These are phyloP conservation scores for Tirmania nivea DNA, from an alignment of 495 filamentous ascomycete genomes.

Conservation along the genomic window DNA sequence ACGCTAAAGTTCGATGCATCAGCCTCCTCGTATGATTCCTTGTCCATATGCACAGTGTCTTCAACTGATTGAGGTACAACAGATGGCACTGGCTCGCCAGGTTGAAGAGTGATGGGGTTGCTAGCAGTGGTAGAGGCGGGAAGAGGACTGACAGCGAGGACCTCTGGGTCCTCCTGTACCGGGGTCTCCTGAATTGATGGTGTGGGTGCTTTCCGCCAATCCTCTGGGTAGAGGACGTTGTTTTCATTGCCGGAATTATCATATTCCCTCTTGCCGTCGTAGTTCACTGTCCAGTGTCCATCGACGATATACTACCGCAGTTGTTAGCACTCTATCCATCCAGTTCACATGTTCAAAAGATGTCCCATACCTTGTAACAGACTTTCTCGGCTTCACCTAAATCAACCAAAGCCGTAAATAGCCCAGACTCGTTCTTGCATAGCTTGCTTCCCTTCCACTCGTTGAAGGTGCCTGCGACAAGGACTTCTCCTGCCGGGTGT, in stretches of 20 bases:
- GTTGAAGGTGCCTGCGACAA: slow-evolving; percentile 90
- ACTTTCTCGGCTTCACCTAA: slow-evolving; percentile 47
- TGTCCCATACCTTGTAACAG: slow-evolving; percentile 45
- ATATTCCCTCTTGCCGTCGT: slow-evolving; percentile 46
- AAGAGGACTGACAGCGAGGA: slow-evolving; percentile 47
- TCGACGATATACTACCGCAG: slow-evolving; percentile 64
- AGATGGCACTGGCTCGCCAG: slow-evolving; percentile 62
- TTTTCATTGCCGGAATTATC: slow-evolving; percentile 62
- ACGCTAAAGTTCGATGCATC: slow-evolving; percentile 32
- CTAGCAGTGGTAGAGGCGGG: slow-evolving; percentile 56
- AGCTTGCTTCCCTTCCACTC: slow-evolving; percentile 73
- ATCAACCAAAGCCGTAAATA: slow-evolving; percentile 56
- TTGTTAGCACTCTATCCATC: no score
- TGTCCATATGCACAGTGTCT: slow-evolving; percentile 48
- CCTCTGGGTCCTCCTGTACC: slow-evolving; percentile 37
- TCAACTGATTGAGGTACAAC: slow-evolving; percentile 33
- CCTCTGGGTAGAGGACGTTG: slow-evolving; percentile 59
- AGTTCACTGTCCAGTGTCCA: slow-evolving; percentile 59
- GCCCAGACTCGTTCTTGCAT: slow-evolving; percentile 35
- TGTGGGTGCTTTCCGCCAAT: slow-evolving; percentile 27
- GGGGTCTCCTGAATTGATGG: slow-evolving; percentile 30
- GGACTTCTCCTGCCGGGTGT: slow-evolving; percentile 37
- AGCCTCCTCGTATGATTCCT: slow-evolving; percentile 63
- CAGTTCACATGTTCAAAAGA: background rate
- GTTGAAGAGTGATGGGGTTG: slow-evolving; percentile 57